Percentiles rank a stretch among this genome's conserved stretches.
These are phyloP conservation scores for Omphalea diandra DNA, from an alignment of 441 rosid genomes.

Conservation along the genomic window DNA sequence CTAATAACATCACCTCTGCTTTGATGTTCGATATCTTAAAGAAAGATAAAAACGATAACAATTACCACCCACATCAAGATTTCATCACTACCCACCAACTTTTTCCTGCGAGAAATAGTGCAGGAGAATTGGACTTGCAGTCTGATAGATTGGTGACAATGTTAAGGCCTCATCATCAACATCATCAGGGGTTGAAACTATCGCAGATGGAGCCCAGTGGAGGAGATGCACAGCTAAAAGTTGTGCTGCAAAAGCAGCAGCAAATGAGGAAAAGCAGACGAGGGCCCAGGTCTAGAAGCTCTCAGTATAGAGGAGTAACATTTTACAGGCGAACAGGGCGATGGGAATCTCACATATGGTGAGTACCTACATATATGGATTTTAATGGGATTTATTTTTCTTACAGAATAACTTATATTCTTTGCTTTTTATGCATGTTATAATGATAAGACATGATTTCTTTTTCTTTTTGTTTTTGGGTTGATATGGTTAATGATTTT, in stretches of 20 bases:
- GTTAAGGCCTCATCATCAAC: constrained; percentile 32
- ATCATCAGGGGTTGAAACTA: constrained; percentile 67
- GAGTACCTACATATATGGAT: background rate
- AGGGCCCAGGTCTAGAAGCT: constrained; percentile 90
- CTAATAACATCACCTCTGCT: constrained; percentile 28
- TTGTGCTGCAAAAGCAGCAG: constrained; percentile 45
- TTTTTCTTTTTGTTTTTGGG: too few relatives aligned
- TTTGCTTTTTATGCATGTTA: background rate
- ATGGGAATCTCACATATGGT: constrained; percentile 99
- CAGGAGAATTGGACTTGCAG: constrained; percentile 27
- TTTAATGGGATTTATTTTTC: background rate
- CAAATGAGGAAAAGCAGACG: constrained; percentile 73
- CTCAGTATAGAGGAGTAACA: constrained; percentile 92
- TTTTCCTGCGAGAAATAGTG: constrained; percentile 45
- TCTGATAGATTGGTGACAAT: constrained; percentile 15
- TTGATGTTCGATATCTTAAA: constrained; percentile 55
- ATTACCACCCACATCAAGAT: constrained; percentile 19
- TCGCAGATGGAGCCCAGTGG: constrained; percentile 32
- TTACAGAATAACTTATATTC: background rate
- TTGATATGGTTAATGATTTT: background rate
- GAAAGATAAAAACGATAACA: constrained; percentile 30
- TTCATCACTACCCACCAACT: constrained; percentile 40
- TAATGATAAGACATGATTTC: too few relatives aligned
- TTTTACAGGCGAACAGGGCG: constrained; percentile 91
- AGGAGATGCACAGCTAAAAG: constrained; percentile 32